phyloP scores from a whole-genome alignment of 768 basidiomycete species.

The Tremella mesenterica region DNA sequence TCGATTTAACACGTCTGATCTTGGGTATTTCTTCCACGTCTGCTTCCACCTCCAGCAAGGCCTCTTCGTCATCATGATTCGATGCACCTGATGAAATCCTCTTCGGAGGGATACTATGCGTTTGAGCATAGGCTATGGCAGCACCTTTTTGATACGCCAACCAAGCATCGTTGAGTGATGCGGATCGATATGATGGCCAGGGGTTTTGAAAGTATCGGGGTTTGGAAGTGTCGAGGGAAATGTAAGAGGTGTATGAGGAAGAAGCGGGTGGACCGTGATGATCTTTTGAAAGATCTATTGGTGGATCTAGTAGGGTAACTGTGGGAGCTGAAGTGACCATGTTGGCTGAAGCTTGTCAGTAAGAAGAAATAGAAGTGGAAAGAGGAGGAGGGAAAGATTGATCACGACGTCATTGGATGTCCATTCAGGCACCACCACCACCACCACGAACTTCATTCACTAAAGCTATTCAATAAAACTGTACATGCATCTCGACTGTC shows the following conservation, averaged over 20 bases:
- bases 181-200: slow-evolving; percentile 38
- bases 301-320: slow-evolving; percentile 11
- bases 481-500: too few relatives aligned
- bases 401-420: too few relatives aligned
- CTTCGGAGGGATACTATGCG: background rate
- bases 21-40: background rate
- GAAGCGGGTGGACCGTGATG: slow-evolving; percentile 21
- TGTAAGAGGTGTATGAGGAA: background rate
- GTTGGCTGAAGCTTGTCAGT: background rate
- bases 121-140: slow-evolving; percentile 21
- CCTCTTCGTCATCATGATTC: slow-evolving; percentile 2
- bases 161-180: slow-evolving; percentile 29
- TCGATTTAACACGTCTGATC: background rate
- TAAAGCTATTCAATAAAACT: too few relatives aligned
- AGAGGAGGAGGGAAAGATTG: too few relatives aligned
- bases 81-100: background rate
- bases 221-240: slow-evolving; percentile 4
- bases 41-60: background rate
- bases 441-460: too few relatives aligned
- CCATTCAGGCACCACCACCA: too few relatives aligned
- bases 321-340: slow-evolving; percentile 5
- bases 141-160: slow-evolving; percentile 37
- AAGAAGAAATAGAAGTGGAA: background rate
- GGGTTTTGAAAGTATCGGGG: slow-evolving; percentile 39
- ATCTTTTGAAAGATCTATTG: slow-evolving; percentile 1